Evolutionary conservation across 2,329 filamentous ascomycete species (phyloP).

Genomic region (Penicillium thymicola): DNA sequence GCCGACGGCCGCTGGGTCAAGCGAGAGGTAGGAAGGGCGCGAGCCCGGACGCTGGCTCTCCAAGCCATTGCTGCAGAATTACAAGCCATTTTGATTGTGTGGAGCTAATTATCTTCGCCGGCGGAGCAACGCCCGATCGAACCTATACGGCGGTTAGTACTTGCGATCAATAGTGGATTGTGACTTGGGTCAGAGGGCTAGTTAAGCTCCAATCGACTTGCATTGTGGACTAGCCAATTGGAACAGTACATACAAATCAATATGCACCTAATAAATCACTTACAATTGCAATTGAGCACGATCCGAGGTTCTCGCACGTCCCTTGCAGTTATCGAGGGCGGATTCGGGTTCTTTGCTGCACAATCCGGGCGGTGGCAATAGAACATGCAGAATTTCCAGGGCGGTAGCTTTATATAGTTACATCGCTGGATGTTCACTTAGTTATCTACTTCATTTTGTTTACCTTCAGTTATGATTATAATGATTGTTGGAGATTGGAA

Average conservation of each 20-base stretch:
- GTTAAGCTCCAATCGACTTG: not conserved
- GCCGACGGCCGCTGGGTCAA: conserved; percentile 24
- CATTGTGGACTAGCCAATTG: not conserved
- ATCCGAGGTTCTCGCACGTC: conserved; percentile 19
- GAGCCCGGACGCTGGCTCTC: conserved; percentile 27
- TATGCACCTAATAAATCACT: conserved; percentile 4
- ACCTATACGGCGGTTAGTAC: conserved; percentile 16
- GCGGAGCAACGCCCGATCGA: conserved; percentile 17
- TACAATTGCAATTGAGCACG: conserved; percentile 20
- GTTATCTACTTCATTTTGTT: not conserved
- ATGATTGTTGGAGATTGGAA: not conserved
- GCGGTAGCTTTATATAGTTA: not conserved
- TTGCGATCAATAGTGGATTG: conserved; percentile 1
- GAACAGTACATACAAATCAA: not conserved
- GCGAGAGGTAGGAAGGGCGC: conserved; percentile 22
- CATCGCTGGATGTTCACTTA: not conserved
- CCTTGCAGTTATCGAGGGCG: conserved; percentile 20
- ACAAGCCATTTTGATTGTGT: conserved; percentile 22
- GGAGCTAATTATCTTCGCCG: conserved; percentile 16
- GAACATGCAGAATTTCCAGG: not conserved
- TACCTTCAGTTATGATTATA: not conserved
- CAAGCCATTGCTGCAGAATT: conserved; percentile 25
- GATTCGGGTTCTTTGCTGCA: conserved; percentile 17
- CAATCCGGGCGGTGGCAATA: conserved; percentile 14
- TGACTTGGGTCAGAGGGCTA: not conserved